Percentiles rank a stretch among this genome's conserved stretches.
These are phyloP conservation scores for Fusarium cicatricum DNA, from an alignment of 2,329 filamentous ascomycete genomes.

Conservation along the genomic window DNA sequence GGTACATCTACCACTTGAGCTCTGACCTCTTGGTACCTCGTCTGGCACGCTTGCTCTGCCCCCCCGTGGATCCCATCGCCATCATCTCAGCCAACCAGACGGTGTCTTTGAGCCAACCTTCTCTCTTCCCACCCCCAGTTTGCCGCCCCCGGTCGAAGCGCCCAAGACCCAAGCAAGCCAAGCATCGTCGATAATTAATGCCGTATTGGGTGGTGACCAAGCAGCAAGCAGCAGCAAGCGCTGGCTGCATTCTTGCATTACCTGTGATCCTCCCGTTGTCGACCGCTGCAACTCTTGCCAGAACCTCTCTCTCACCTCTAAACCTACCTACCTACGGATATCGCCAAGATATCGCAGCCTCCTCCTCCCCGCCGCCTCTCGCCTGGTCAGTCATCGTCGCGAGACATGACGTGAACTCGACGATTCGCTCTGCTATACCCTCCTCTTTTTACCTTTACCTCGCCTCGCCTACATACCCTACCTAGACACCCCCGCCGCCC, in stretches of 20 bases:
- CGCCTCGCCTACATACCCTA: conserved; percentile 1
- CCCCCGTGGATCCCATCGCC: conserved; percentile 4
- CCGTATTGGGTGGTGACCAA: conserved; percentile 22
- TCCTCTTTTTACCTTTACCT: neutral
- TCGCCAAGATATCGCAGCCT: conserved; percentile 33
- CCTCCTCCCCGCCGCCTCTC: conserved; percentile 6
- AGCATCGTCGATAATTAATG: conserved; percentile 32
- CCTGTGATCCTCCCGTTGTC: neutral
- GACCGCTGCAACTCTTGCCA: neutral
- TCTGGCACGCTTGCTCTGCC: conserved; percentile 2
- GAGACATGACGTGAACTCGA: conserved; percentile 47
- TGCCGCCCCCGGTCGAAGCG: conserved; percentile 29
- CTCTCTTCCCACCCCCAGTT: conserved; percentile 21
- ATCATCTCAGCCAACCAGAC: conserved; percentile 2
- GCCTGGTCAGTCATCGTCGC: conserved; percentile 5
- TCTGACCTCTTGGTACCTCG: conserved; percentile 8
- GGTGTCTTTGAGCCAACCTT: neutral
- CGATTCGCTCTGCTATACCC: conserved; percentile 11
- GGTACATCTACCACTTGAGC: conserved; percentile 25
- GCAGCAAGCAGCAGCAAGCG: conserved; percentile 8
- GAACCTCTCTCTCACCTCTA: neutral
- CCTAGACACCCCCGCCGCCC: conserved; percentile 23
- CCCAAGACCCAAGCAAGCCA: conserved; percentile 29
- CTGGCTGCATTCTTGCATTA: conserved; percentile 13
- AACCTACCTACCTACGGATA: conserved; percentile 1